Base-by-base conservation (phyloP, 768 basidiomycete species). In the Podaxis pistillaris region DNA sequence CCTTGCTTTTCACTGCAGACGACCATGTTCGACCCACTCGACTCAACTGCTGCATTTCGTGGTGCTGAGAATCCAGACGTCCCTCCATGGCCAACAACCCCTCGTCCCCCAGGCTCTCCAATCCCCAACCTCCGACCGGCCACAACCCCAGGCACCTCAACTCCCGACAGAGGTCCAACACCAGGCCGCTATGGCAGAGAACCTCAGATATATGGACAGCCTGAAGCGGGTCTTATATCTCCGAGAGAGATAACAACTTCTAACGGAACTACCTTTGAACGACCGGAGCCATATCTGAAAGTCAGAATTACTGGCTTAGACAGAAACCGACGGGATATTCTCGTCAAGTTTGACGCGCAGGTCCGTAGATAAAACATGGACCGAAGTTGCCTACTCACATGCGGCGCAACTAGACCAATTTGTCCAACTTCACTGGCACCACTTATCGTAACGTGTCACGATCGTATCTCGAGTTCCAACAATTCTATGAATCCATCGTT, bases 321-420 rank as follows among this genome's bases (percentile, higher is more conserved):
- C 76, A 85, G 97, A 75, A 98, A 98, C 79, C 82, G 94, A 75
- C 84, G 96, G 69, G 97, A 99, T 70, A 89, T 97, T 65, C 85
- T 98, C 71, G 82, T 99, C 71, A 89, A 93, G 71, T 86, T 99
- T 65, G 97, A 99, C 74, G 95, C 94, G 15, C 94, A 96, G 83
- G 96, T 96, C 68, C 68, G 84, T 40, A 17, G 22, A n/a, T 19
- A 38, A 49, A 37, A n/a, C 17, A 37, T 13, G 19, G 8, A 28
- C 58, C 52, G 37, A 49, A 60, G 1, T 8, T 49, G 8, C 30
- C 37, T 55, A 44, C 33, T 37, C 36, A 40, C 4, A 17, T 67
- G 50, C 22, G 9, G 5, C 17, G 15, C 22, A 37, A 41, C 58
- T 73, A 98, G 96, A 97, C 96, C 46, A 98, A 98, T 73, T 79